Evolutionary conservation across 1,139 yeast species (phyloP).

Genomic region (Suhomyces ambrosiae): DNA sequence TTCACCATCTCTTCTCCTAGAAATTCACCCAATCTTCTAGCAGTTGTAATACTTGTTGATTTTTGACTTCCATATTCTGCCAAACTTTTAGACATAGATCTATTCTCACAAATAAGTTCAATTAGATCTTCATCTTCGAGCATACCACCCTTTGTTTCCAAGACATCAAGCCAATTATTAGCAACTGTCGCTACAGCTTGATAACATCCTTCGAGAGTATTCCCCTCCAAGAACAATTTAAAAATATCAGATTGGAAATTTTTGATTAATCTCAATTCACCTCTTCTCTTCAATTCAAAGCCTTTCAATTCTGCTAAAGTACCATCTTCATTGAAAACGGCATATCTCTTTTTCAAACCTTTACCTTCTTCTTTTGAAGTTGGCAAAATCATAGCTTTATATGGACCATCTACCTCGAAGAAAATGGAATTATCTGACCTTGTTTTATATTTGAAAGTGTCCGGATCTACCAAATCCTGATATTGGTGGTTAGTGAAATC

Average conservation of each 20-base stretch:
- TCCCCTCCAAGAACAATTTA: conserved; percentile 86
- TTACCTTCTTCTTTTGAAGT: conserved; percentile 98
- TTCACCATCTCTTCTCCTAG: conserved; percentile 97
- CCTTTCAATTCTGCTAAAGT: conserved; percentile 94
- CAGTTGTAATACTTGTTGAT: conserved; percentile 95
- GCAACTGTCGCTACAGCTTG: conserved; percentile 90
- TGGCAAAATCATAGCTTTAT: conserved; percentile 95
- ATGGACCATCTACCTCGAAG: conserved; percentile 98
- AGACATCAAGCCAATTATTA: conserved; percentile 91
- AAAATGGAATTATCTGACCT: conserved; percentile 91
- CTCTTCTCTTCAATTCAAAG: conserved; percentile 94
- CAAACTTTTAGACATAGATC: conserved; percentile 91
- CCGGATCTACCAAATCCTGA: conserved; percentile 78
- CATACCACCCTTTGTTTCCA: conserved; percentile 84
- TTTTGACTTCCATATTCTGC: conserved; percentile 89
- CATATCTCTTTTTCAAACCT: conserved; percentile 93
- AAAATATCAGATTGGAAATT: conserved; percentile 95
- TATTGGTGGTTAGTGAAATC: conserved; percentile 93
- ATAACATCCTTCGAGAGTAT: conserved; percentile 76
- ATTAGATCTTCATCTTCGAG: conserved; percentile 93
- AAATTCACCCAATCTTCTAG: conserved; percentile 88
- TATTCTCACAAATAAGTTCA: conserved; percentile 92
- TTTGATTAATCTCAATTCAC: conserved; percentile 90
- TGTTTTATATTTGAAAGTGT: conserved; percentile 67
- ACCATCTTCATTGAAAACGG: conserved; percentile 95